phyloP scores from a whole-genome alignment of 2,329 filamentous ascomycete genomes.

The Lasiodiplodia gonubiensis region DNA sequence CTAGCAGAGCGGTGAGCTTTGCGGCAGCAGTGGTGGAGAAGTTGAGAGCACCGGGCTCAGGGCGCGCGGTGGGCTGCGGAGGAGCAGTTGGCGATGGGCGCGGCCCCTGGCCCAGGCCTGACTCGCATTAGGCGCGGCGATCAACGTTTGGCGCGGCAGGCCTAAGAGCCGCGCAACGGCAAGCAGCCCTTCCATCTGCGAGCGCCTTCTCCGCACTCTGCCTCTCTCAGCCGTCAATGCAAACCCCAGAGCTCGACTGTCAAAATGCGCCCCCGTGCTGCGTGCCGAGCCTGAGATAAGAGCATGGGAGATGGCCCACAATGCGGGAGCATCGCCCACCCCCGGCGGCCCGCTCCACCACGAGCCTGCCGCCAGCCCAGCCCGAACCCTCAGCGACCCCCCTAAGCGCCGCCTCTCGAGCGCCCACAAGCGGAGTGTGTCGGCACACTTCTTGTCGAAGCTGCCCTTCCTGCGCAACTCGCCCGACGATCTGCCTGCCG shows the following conservation, averaged over 20 bases:
- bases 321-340: constrained; percentile 2
- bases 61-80: not conserved
- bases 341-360: constrained; percentile 15
- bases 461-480: constrained; percentile 70
- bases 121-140: not conserved
- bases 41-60: constrained; percentile 17
- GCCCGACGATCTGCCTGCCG: constrained; percentile 38
- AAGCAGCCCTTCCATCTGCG: not conserved
- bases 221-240: constrained; percentile 1
- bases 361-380: not conserved
- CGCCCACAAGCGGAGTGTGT: constrained; percentile 61
- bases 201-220: not conserved
- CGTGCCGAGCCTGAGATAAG: constrained; percentile 15
- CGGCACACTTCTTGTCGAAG: constrained; percentile 70
- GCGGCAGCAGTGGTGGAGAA: constrained; percentile 31
- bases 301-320: constrained; percentile 37
- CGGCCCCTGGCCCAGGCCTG: constrained; percentile 5
- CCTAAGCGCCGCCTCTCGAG: constrained; percentile 8
- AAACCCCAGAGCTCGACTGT: not conserved
- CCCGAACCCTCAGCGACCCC: not conserved
- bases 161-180: not conserved
- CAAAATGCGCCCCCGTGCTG: constrained; percentile 14
- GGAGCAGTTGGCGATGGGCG: not conserved
- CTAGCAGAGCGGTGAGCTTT: constrained; percentile 29
- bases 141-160: not conserved